Base-by-base conservation (phyloP, 345 rosid genomes). In the Hibiscus mutabilis region DNA sequence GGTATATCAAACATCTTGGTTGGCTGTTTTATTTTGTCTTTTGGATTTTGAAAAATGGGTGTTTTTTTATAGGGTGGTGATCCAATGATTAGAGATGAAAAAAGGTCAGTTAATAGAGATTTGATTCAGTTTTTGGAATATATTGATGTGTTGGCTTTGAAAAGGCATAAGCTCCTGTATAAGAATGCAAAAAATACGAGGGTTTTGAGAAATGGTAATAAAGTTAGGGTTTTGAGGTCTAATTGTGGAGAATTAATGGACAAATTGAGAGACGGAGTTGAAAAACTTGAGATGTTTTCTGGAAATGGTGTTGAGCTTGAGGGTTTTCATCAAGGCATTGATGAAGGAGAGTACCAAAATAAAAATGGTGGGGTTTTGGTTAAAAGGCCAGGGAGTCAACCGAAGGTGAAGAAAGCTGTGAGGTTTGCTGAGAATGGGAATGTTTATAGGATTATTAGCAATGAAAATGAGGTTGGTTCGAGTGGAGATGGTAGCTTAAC, bases 1-100 rank as follows among this genome's bases (percentile, higher is more conserved):
- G 95, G 97, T 94, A 83, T 46, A 46, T 27, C 42, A 37, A 37
- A 37, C 10, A 7, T 37, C 42, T 37, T 37, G 2, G 11, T 37
- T 37, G 42, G 42, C 42, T 37, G 11, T 37, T 37, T 37, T 37
- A 7, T 37, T 37, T 6, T 35, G 40, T 35, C 40, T 37, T 37
- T 19, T 16, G 52, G 51, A 57, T 22, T 42, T 37, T 37, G 2
- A 37, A 8, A 35, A 37, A 37, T 37, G 42, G 11, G 49, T 78
- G 19, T 1, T 73, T 1, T 1, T 6, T 60, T 63, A 60, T 74
- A 86, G 91, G 89, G 79, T 68, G 79, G 81, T 72, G 93, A 87
- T 88, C 88, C 93, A 58, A 88, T 88, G 91, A 84, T 93, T 75
- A 80, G 89, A 79, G 90, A 74, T 71, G 89, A 94, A 19, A 91